Base-by-base conservation (phyloP, 2,329 filamentous ascomycete genomes). In the Zasmidium citrigriseum region DNA sequence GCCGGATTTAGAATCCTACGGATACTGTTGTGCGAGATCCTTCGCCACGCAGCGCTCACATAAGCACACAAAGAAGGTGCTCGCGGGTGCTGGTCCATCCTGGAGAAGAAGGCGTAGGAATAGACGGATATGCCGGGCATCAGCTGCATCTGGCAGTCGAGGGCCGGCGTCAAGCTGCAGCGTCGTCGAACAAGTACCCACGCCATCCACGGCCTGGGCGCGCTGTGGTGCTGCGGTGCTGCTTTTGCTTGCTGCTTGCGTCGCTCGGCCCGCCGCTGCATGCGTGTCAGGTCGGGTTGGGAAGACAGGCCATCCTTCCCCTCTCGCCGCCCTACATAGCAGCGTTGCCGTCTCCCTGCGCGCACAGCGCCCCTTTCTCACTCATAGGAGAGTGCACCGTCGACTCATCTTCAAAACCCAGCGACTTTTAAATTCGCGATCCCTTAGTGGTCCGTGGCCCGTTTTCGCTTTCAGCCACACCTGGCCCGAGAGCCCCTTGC, bases 391-490 rank as follows among this genome's bases (percentile, higher is more conserved):
- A 41, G 34, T n/a, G 34, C 34, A 7, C 34, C 34, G 34, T 41
- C 34, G 34, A 41, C 34, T 41, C 34, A 41, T 41, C 34, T 41
- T 41, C 16, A 16, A 7, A n/a, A 4, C 7, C 34, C 5, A 16
- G 5, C 34, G 7, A 4, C 16, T 41, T 41, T n/a, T 4, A 41
- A 41, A 41, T 41, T 41, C 34, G 7, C 4, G 5, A 4, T 41
- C 34, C 34, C 34, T 41, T 11, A 41, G 34, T 47, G 45, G 45
- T 18, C 45, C 45, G 20, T 11, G 45, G 9, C 9, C 20, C 45
- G 45, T 47, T 47, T 47, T 24, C 45, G 22, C 16, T 27, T 49
- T 49, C 47, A 49, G 47, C 47, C 47, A 49, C 47, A 18, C 47
- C 46, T 23, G 46, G 12, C 46, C 12, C 44, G n/a, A 14, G 46